Evolutionary conservation across 164 flowering plant species (phyloP), one percentile per base, ranked within the genome.

Genomic region (Berberis vulgaris): DNA sequence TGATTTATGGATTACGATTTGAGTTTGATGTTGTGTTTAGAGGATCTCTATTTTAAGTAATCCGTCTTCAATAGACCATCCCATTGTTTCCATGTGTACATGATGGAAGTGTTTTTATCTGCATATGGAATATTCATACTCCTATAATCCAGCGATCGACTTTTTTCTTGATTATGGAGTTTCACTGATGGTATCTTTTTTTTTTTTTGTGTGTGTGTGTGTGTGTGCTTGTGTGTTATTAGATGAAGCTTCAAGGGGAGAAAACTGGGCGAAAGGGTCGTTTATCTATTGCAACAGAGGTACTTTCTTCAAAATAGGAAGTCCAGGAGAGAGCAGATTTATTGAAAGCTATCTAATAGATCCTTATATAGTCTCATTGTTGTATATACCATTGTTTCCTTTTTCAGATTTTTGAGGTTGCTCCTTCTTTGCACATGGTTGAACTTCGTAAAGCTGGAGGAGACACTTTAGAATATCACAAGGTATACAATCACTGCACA

Each of bases 391-490:
- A n/a, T 60, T 50, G 12, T 63, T 67, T 57, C 46, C 42, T 47
- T 42, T 13, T 47, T 6, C 83, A 91, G 99, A 77, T 95, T 43
- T 85, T 85, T 78, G 89, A 95, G 78, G 99, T 95, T 62, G 99
- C 99, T 52, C 98, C 98, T 57, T 89, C 98, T 12, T 82, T 95
- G 39, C 81, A 77, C 75, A 88, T 95, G 92, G 98, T 95, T 65
- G 97, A 95, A 78, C 83, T 95, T 72, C 90, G 96, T 8, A 95
- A 95, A 69, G 74, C 96, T 62, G 89, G 82, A 44, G 98, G 99
- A 49, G 99, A 95, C 72, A 95, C 99, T 40, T 77, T 95, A 52
- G 99, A 95, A 77, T 95, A 91, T 77, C 96, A 95, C 84, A 85
- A 88, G 91, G 99, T 89, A 80, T 63, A 63, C n/a, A 42, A 6